Base-by-base conservation (phyloP, 192 early-diverging fungal species). In the Coemansia sp. region DNA sequence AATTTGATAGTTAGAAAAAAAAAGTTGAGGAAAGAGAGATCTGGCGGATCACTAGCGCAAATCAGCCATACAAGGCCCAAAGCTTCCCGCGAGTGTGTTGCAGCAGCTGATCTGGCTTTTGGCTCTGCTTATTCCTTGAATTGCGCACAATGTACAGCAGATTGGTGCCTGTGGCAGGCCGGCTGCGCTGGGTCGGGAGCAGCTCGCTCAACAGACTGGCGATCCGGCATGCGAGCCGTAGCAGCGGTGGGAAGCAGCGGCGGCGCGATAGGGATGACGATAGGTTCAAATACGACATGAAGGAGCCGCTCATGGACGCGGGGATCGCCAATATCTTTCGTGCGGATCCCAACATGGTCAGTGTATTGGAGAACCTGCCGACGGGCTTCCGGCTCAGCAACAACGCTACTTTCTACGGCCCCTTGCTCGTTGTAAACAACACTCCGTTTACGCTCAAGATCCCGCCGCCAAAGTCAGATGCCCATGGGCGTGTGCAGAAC, bases 401-500 rank as follows among this genome's bases (percentile, higher is more conserved):
- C 33, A 62, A 54, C 4, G 35, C 20, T 35, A 51, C 41, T 2
- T 45, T 51, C 1, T 57, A 73, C 31, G 69, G 62, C 0, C 69
- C 69, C 9, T 28, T 73, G 25, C 42, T 73, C 16, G 31, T 73
- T 8, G 69, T 73, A n/a, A 73, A 73, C 50, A 73, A 65, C 54
- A 53, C 64, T 19, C 56, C 69, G 7, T 73, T 73, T 28, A 23
- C 32, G 17, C 54, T 73, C 18, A 65, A 61, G 26, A 73, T 73
- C 17, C 54, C 69, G 22, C 69, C 69, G 29, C 69, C 69, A 1
- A 35, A 18, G 23, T 41, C 20, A 2, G 45, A 56, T 14, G 16
- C 25, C 1, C 48, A 8, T 13, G 69, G 69, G 16, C 30, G 29
- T 25, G 53, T 50, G 12, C 27, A 17, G 3, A 60, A 73, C 17